Evolutionary conservation across 1,284 basidiomycete genomes (phyloP), one percentile per base, ranked within the genome.

Genomic region (Blastosporella zonata): DNA sequence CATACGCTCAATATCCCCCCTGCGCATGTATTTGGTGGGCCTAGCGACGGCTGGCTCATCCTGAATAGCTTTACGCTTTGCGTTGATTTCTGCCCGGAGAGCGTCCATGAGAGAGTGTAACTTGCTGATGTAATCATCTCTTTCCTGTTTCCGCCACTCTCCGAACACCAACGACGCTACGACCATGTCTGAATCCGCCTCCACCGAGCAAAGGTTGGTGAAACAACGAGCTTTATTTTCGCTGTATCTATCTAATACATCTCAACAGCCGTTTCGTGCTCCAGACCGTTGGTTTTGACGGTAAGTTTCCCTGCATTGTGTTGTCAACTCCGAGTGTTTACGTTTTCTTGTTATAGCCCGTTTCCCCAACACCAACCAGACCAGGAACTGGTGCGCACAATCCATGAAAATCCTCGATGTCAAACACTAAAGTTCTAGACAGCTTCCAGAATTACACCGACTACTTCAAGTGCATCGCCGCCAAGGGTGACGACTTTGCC

Each of bases 391-490:
- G 93, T 95, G 62, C 57, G 79, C 29, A 43, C 35, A 43, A 27
- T 18, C 29, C 34, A 18, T 37, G 40, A 49, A 20, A 29, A 10
- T 13, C 7, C 4, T 27, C 6, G 1, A 18, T 3, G 33, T n/a
- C 3, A 6, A 2, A 9, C 7, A 6, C 31, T 48, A 39, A 53
- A 44, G 38, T 5, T 34, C 27, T 31, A 15, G 31, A 9, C 57
- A 90, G 87, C 71, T 92, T 87, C 85, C 95, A 97, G 75, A 95
- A 94, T 75, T 97, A 93, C 71, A 87, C 90, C 53, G 93, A 99
- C 74, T 97, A 96, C 80, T 92, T 93, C 86, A 97, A 96, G 73
- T 99, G 97, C 70, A 77, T 98, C 62, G 77, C 90, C 64, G 94
- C 93, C 62, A 98, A 97, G 78, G 97, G 97, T 58, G 96, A 99